Conservation (phyloP, 352 stramenopile genomes). For the Phytophthora syringae region DNA sequence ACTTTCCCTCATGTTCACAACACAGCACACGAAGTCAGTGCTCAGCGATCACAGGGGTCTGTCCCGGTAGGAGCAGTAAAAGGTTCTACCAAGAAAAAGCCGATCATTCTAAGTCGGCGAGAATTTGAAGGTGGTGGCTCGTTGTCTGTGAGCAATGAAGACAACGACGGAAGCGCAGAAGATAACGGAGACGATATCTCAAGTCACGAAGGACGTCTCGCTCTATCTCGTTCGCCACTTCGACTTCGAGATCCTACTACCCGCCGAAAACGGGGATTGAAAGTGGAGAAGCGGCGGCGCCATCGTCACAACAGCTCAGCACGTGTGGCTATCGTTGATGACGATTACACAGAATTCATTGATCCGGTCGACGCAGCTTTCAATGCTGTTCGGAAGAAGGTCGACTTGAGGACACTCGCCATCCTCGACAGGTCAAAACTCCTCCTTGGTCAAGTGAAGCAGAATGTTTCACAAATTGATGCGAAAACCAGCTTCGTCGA, state of each 20-base stretch:
- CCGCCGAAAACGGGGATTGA: conserved; percentile 1
- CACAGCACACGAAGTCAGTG: conserved; percentile 4
- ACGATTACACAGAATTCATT: conserved; percentile 22
- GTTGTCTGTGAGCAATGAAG: neutral
- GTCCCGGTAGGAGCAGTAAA: neutral
- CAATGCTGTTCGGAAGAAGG: conserved; percentile 44
- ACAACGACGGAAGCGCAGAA: neutral
- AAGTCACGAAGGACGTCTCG: neutral
- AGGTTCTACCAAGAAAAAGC: conserved; percentile 14
- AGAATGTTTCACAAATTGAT: conserved; percentile 5
- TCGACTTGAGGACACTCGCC: conserved; percentile 57
- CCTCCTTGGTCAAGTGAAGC: conserved; percentile 44
- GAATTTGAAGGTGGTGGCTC: conserved; percentile 20
- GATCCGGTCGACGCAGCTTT: conserved; percentile 45
- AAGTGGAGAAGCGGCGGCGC: conserved; percentile 5
- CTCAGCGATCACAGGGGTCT: neutral
- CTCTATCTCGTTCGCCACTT: conserved; percentile 14
- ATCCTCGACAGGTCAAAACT: conserved; percentile 59
- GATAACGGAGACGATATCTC: conserved; percentile 3
- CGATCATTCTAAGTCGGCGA: conserved; percentile 26
- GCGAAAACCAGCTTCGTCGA: conserved; percentile 37
- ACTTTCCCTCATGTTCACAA: conserved; percentile 63
- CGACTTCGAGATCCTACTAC: neutral
- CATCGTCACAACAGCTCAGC: conserved; percentile 11
- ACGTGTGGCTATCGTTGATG: conserved; percentile 1